phyloP scores from a whole-genome alignment of 2,329 filamentous ascomycete species.

The Nannizziopsis arthrosporioides region DNA sequence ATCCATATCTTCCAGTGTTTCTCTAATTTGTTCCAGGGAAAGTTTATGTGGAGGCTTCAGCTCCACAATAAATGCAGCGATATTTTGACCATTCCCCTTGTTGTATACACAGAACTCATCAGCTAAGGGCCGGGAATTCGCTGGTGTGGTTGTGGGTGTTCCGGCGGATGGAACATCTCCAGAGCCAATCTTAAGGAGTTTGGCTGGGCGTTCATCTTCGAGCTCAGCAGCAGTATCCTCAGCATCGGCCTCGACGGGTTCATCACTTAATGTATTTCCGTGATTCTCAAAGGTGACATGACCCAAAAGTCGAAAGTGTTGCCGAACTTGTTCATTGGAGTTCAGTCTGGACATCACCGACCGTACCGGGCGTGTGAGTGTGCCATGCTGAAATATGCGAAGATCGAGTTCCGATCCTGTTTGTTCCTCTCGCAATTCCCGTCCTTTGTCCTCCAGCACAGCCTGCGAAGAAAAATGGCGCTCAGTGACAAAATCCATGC shows the following conservation, averaged over 20 bases:
- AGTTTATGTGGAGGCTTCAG: slow-evolving; percentile 42
- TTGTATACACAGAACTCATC: slow-evolving; percentile 30
- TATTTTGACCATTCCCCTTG: slow-evolving; percentile 16
- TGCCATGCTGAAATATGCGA: slow-evolving; percentile 10
- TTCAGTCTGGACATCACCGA: slow-evolving; percentile 9
- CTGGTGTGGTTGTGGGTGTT: too few species aligned
- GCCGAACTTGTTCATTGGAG: slow-evolving; percentile 8
- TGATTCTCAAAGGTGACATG: slow-evolving; percentile 16
- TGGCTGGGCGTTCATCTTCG: too few species aligned
- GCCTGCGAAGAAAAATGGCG: slow-evolving; percentile 12
- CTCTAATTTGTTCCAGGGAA: slow-evolving; percentile 31
- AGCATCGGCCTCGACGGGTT: slow-evolving; percentile 4
- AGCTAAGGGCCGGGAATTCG: slow-evolving; percentile 18
- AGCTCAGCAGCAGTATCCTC: slow-evolving; percentile 8
- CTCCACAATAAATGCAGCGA: slow-evolving; percentile 27
- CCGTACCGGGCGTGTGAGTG: slow-evolving; percentile 10
- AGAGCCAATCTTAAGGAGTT: too few species aligned
- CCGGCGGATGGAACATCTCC: too few species aligned
- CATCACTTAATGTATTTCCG: slow-evolving; percentile 12
- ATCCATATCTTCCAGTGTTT: slow-evolving; percentile 35
- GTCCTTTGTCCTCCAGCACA: slow-evolving; percentile 10
- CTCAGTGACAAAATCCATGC: slow-evolving; percentile 5
- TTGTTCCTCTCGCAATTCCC: slow-evolving; percentile 1
- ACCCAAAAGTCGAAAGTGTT: slow-evolving; percentile 12
- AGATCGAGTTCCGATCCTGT: slow-evolving; percentile 16